Evolutionary conservation across 2,329 filamentous ascomycete species (phyloP).

Genomic region (Talaromyces sp.): DNA sequence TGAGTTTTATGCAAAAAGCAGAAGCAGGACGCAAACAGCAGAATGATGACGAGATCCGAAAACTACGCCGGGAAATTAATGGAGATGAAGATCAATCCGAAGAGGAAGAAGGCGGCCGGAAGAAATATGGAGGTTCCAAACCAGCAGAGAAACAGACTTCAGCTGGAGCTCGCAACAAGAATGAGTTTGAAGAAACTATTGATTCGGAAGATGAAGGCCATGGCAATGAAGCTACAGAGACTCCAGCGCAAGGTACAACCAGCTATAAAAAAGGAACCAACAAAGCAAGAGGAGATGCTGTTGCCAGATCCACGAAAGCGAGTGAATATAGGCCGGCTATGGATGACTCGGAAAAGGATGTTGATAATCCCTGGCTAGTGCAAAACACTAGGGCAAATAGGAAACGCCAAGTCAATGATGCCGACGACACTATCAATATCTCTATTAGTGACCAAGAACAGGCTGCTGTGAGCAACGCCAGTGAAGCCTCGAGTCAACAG

Average conservation of each 20-base stretch:
- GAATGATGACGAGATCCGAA: conserved; percentile 72
- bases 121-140: conserved; percentile 39
- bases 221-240: background rate
- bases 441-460: conserved; percentile 20
- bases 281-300: background rate
- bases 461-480: conserved; percentile 22
- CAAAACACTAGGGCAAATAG: conserved; percentile 36
- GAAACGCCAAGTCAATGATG: conserved; percentile 31
- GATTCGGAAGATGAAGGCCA: conserved; percentile 48
- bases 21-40: conserved; percentile 72
- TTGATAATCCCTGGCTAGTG: conserved; percentile 39
- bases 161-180: conserved; percentile 34
- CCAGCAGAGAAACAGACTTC: conserved; percentile 29
- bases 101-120: conserved; percentile 61
- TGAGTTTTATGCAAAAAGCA: conserved; percentile 94
- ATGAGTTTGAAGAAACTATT: conserved; percentile 61
- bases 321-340: background rate
- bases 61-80: conserved; percentile 68
- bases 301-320: background rate
- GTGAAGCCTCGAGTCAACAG: conserved; percentile 20
- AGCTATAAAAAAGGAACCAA: background rate
- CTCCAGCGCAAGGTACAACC: background rate
- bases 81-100: conserved; percentile 55
- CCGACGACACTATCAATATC: conserved; percentile 22
- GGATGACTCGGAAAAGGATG: conserved; percentile 24